Conservation (phyloP, 805 yeast genomes). For the Candida odintsovae region DNA sequence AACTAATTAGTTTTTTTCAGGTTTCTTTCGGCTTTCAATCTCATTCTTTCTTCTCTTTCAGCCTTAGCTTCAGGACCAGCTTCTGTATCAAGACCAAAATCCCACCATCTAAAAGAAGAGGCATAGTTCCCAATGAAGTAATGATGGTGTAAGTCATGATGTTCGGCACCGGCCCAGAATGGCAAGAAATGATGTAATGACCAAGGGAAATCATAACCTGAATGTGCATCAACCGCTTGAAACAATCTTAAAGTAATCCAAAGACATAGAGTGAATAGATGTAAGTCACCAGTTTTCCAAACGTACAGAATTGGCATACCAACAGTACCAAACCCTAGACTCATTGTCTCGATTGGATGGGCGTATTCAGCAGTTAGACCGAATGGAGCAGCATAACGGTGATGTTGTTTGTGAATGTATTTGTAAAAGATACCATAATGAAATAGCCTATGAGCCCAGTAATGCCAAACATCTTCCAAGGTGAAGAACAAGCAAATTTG, state of each 20-base stretch:
- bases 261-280: slow-evolving; percentile 74
- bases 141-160: slow-evolving; percentile 94
- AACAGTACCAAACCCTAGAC: slow-evolving; percentile 90
- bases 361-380: slow-evolving; percentile 97
- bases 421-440: slow-evolving; percentile 86
- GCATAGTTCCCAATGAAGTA: slow-evolving; percentile 93
- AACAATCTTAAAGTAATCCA: slow-evolving; percentile 85
- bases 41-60: slow-evolving; percentile 60
- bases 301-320: slow-evolving; percentile 88
- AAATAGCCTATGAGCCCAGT: slow-evolving; percentile 85
- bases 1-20: neutral
- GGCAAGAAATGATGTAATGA: slow-evolving; percentile 87
- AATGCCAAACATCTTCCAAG: slow-evolving; percentile 92
- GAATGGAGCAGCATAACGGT: slow-evolving; percentile 94
- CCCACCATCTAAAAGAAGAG: slow-evolving; percentile 95
- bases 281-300: slow-evolving; percentile 66
- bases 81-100: slow-evolving; percentile 77
- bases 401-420: slow-evolving; percentile 93
- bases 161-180: slow-evolving; percentile 97
- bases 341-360: slow-evolving; percentile 89
- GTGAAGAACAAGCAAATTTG: slow-evolving; percentile 79
- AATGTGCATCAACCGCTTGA: slow-evolving; percentile 96
- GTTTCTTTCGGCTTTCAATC: slow-evolving; percentile 7
- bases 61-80: slow-evolving; percentile 74
- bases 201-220: slow-evolving; percentile 97